Percentiles rank a stretch among this genome's conserved stretches.
phyloP scores from a whole-genome alignment of 78 protist genomes.

The Mantamonas sphyraenae region DNA sequence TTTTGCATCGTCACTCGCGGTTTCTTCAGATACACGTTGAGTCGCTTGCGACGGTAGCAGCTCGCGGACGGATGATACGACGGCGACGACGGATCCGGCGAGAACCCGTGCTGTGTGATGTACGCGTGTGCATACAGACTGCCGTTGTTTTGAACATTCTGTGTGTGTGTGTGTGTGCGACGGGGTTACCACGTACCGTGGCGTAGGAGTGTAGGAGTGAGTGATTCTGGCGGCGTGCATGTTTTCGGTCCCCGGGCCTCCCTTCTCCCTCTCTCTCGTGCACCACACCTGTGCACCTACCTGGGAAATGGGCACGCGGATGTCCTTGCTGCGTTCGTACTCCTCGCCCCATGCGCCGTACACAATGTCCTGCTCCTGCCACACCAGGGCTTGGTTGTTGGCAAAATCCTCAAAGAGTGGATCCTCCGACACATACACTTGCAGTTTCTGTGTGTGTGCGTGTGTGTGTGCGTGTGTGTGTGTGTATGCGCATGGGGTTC shows the following conservation, averaged over 20 bases:
- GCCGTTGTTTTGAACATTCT: conserved; percentile 34
- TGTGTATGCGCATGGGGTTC: too few relatives aligned
- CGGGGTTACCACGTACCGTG: background rate
- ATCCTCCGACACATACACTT: background rate
- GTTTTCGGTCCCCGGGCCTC: background rate
- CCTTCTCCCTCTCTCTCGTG: too few relatives aligned
- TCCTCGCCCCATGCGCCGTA: background rate
- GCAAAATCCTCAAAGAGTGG: background rate
- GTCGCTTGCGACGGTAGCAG: background rate
- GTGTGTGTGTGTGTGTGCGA: background rate
- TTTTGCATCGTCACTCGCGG: background rate
- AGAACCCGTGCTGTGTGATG: background rate
- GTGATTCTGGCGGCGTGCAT: background rate
- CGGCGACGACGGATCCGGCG: background rate
- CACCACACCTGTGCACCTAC: too few relatives aligned
- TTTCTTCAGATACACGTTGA: background rate
- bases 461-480: background rate
- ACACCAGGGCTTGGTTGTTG: background rate
- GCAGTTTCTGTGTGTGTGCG: background rate
- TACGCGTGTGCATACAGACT: conserved; percentile 48
- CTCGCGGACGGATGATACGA: too few relatives aligned
- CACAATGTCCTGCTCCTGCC: background rate
- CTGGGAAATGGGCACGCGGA: too few relatives aligned
- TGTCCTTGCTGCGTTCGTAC: too few relatives aligned
- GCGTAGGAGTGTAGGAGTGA: background rate